Evolutionary conservation across 1,284 basidiomycete species (phyloP).

Genomic region (Boletus holoroseus): DNA sequence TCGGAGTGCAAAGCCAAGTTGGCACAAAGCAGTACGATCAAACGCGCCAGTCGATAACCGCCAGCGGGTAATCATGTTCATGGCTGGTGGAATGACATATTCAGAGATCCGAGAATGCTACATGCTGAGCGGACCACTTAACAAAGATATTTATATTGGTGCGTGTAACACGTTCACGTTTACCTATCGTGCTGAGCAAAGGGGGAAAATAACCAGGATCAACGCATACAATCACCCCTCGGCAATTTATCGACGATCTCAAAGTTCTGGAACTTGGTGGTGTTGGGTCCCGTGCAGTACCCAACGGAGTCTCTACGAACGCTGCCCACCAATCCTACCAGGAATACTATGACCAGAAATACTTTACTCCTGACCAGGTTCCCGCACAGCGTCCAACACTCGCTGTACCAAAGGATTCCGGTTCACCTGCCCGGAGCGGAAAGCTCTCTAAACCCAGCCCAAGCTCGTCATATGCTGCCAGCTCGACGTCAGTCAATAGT

Average conservation of each 20-base stretch:
- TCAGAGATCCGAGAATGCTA: slow-evolving; percentile 92
- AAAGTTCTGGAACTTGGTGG: slow-evolving; percentile 79
- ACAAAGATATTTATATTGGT: slow-evolving; percentile 93
- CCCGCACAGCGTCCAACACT: slow-evolving; percentile 39
- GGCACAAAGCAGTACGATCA: slow-evolving; percentile 68
- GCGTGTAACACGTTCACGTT: slow-evolving; percentile 7
- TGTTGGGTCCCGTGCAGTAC: slow-evolving; percentile 64
- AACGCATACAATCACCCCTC: slow-evolving; percentile 82
- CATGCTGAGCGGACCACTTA: slow-evolving; percentile 64
- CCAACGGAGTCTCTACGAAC: slow-evolving; percentile 59
- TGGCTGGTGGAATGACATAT: slow-evolving; percentile 95
- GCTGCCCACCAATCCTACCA: slow-evolving; percentile 52
- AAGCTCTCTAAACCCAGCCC: slow-evolving; percentile 37
- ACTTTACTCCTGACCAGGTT: slow-evolving; percentile 60
- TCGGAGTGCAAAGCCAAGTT: slow-evolving; percentile 78
- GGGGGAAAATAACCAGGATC: slow-evolving; percentile 57
- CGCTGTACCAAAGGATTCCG: slow-evolving; percentile 32
- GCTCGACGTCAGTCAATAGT: slow-evolving; percentile 42
- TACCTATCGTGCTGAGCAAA: slow-evolving; percentile 3
- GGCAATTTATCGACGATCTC: slow-evolving; percentile 80
- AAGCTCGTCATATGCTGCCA: slow-evolving; percentile 45
- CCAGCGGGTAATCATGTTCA: slow-evolving; percentile 85
- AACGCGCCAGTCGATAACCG: slow-evolving; percentile 53
- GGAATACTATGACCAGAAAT: slow-evolving; percentile 74
- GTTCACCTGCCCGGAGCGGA: slow-evolving; percentile 26